Base-by-base conservation (phyloP, 345 rosid species). In the Isatis tinctoria region DNA sequence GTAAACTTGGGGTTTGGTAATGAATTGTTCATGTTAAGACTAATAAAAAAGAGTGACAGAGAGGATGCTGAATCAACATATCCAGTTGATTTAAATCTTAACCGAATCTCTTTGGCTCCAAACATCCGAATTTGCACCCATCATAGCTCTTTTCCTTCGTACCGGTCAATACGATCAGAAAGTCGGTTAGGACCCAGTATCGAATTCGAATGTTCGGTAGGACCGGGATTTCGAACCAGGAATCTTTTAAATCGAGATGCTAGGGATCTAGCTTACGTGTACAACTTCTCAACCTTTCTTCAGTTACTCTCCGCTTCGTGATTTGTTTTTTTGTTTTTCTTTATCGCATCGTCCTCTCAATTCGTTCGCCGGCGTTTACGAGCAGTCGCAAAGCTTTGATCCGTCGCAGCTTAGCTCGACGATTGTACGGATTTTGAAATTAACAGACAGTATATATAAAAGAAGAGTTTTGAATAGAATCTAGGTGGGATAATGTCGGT, bases 401-500 rank as follows among this genome's bases (percentile, higher is more conserved):
- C 17, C 3, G 8, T 61, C 8, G 24, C 41, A 36, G 49, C 52
- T 61, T 37, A 28, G 35, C 7, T 14, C 37, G 7, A 53, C 9
- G 48, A 47, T 60, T 32, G 40, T 58, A 44, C 8, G 35, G 49
- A 47, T n/a, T 18, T n/a, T 60, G 12, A 37, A 48, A 13, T 73
- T 10, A 32, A 52, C 63, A 17, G 40, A 51, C 1, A 65, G 18
- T 33, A 8, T 27, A 8, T 27, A 28, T 54, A 30, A 28, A 28
- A 41, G 7, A 41, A 3, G 13, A 48, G 57, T 27, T 27, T n/a
- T 33, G 22, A 57, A 59, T 5, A 49, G 58, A 57, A 20, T 47
- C 35, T 74, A 36, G 17, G 9, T 53, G 16, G 11, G 32, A 43
- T 53, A 59, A 76, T 82, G 75, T 82, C 86, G 33, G 77, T 78